phyloP scores from a whole-genome alignment of 331 rosid genomes.

The Phaseolus coccineus region DNA sequence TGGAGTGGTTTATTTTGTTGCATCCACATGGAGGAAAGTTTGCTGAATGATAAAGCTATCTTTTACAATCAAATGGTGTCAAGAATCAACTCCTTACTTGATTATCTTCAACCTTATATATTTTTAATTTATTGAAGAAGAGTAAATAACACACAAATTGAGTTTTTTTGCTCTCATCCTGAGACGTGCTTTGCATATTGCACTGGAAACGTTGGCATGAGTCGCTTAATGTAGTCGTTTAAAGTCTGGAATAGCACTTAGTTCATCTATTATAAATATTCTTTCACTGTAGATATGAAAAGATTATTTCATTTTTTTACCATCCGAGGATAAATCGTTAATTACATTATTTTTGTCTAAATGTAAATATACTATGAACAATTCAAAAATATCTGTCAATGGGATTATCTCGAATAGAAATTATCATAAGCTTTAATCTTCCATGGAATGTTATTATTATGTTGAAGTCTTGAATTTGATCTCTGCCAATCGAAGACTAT shows the following conservation, averaged over 20 bases:
- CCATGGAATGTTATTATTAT: neutral
- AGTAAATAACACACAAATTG: neutral
- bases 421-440: conserved; percentile 2
- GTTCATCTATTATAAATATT: neutral
- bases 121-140: neutral
- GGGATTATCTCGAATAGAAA: neutral
- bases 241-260: neutral
- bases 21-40: neutral
- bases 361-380: neutral
- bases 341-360: neutral
- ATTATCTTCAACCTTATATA: neutral
- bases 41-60: conserved; percentile 21
- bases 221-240: neutral
- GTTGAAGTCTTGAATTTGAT: conserved; percentile 17
- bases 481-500: neutral
- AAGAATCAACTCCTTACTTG: neutral
- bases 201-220: neutral
- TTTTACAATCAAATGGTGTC: conserved; percentile 7
- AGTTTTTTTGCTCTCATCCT: neutral
- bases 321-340: neutral
- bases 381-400: neutral
- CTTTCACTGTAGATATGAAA: neutral
- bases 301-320: no score
- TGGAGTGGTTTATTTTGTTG: neutral
- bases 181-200: neutral